Percentiles rank a stretch among this genome's conserved stretches.
Conservation (phyloP, 306 rosid genomes). For the Trichosanthes truncata region DNA sequence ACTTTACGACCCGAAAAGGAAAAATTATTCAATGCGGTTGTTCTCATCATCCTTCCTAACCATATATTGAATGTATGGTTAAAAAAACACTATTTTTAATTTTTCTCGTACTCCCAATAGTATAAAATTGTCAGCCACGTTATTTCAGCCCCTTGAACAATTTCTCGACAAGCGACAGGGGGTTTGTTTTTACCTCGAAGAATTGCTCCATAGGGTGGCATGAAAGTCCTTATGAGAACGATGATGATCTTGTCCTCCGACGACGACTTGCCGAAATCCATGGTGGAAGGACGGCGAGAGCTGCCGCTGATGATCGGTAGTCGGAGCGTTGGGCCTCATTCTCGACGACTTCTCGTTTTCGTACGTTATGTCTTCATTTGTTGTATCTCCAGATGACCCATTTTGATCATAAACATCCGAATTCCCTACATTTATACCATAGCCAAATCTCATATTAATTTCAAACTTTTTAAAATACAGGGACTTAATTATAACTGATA, state of each 20-base stretch:
- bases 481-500: background rate
- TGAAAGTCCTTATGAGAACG: conserved; percentile 33
- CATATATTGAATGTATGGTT: too few relatives aligned
- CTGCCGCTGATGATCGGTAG: background rate
- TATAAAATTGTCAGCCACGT: background rate
- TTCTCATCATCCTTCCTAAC: too few relatives aligned
- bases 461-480: background rate
- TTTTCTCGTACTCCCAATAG: background rate
- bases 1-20: background rate
- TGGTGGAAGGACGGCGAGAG: conserved; percentile 40
- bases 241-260: background rate
- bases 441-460: background rate
- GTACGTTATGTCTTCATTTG: conserved; percentile 57
- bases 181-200: conserved; percentile 52
- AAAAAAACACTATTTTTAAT: too few relatives aligned
- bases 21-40: too few relatives aligned
- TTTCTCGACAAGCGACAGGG: background rate
- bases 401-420: conserved; percentile 61
- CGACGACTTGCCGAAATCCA: background rate
- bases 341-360: conserved; percentile 42
- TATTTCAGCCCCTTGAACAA: background rate
- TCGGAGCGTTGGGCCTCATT: conserved; percentile 16
- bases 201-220: conserved; percentile 76
- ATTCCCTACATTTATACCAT: conserved; percentile 33
- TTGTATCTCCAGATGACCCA: conserved; percentile 83